Evolutionary conservation across 2,329 filamentous ascomycete genomes (phyloP).

Genomic region (Hypoxylon sp.): DNA sequence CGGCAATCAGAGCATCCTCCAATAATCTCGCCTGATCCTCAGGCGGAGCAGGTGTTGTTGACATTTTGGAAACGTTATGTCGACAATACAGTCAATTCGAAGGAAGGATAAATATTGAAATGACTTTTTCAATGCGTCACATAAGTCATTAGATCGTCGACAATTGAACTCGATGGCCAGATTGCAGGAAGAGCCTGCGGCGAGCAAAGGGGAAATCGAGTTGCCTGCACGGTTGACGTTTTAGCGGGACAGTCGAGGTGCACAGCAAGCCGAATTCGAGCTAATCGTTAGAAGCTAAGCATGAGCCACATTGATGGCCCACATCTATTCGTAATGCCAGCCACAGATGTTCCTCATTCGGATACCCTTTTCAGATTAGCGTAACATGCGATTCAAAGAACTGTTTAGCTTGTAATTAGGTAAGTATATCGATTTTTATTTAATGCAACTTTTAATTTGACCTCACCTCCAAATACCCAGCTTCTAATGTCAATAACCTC

Average conservation of each 20-base stretch:
- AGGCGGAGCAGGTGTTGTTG: constrained; percentile 66
- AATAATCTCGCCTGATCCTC: constrained; percentile 91
- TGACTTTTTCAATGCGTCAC: constrained; percentile 18
- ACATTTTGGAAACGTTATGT: constrained; percentile 44
- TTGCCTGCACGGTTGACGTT: constrained; percentile 31
- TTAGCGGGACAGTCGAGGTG: constrained; percentile 27
- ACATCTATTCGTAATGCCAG: not conserved
- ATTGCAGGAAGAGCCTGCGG: constrained; percentile 21
- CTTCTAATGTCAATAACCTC: too few relatives aligned
- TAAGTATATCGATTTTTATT: too few relatives aligned
- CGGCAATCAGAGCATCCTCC: constrained; percentile 94
- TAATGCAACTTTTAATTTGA: too few relatives aligned
- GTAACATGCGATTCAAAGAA: too few relatives aligned
- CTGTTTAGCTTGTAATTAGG: too few relatives aligned
- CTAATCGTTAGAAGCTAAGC: constrained; percentile 4
- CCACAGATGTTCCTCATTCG: too few relatives aligned
- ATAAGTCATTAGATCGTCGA: constrained; percentile 29
- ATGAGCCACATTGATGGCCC: constrained; percentile 6
- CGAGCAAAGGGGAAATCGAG: constrained; percentile 24
- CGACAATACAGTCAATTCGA: constrained; percentile 7
- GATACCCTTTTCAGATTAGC: too few relatives aligned
- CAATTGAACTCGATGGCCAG: constrained; percentile 11
- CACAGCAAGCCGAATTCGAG: constrained; percentile 6
- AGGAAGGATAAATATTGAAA: constrained; percentile 11
- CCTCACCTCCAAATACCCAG: too few relatives aligned